phyloP scores from a whole-genome alignment of 441 rosid species.

The Jatropha podagrica region DNA sequence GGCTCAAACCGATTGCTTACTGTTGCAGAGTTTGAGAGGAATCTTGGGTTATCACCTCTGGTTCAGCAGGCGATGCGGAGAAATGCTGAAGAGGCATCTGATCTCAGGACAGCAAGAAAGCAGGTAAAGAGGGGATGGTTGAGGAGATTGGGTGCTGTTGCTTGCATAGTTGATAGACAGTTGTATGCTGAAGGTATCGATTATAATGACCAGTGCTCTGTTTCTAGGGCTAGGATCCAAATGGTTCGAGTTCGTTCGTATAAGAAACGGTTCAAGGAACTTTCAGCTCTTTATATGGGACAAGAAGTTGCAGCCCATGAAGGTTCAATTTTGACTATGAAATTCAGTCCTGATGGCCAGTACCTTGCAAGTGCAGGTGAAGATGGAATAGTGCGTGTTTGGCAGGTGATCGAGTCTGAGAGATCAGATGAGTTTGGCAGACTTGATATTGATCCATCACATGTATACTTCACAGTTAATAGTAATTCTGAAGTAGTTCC shows the following conservation, averaged over 20 bases:
- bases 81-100: constrained; percentile 35
- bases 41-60: constrained; percentile 40
- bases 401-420: constrained; percentile 65
- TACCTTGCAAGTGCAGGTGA: constrained; percentile 85
- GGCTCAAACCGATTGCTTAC: constrained; percentile 27
- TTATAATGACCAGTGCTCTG: constrained; percentile 6
- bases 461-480: constrained; percentile 55
- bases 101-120: constrained; percentile 21
- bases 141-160: constrained; percentile 45
- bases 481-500: constrained; percentile 51
- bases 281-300: constrained; percentile 59
- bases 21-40: constrained; percentile 35
- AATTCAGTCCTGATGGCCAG: constrained; percentile 78
- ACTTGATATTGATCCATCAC: constrained; percentile 56
- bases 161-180: constrained; percentile 49
- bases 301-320: constrained; percentile 73
- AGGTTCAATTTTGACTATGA: constrained; percentile 81
- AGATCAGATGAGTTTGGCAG: constrained; percentile 42
- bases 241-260: constrained; percentile 49
- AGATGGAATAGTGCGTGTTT: constrained; percentile 70
- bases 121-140: constrained; percentile 64
- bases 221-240: constrained; percentile 31
- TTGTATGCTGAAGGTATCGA: constrained; percentile 28
- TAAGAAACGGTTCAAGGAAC: constrained; percentile 62
- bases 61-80: constrained; percentile 35